Percentiles rank a stretch among this genome's conserved stretches.
phyloP scores from a whole-genome alignment of 345 rosid genomes.

The Cardamine resedifolia region DNA sequence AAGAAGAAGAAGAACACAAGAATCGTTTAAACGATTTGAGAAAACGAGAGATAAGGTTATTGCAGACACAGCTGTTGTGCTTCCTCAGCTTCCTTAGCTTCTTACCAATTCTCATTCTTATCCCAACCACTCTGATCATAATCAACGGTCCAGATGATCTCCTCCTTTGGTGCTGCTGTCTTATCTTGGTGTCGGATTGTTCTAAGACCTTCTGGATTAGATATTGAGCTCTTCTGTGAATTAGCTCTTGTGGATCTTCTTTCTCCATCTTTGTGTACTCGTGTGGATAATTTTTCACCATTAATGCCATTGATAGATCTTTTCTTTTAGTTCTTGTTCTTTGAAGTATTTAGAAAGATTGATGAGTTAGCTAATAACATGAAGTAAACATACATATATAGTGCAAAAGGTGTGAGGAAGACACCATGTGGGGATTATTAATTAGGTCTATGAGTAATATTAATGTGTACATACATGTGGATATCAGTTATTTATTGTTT shows the following conservation, averaged over 20 bases:
- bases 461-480: constrained; percentile 19
- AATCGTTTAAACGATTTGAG: constrained; percentile 33
- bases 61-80: constrained; percentile 33
- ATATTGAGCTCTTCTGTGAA: constrained; percentile 74
- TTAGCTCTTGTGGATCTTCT: constrained; percentile 68
- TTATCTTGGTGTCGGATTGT: constrained; percentile 43
- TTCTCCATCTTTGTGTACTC: constrained; percentile 66
- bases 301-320: constrained; percentile 18
- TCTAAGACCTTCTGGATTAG: constrained; percentile 67
- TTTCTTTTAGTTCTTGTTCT: constrained; percentile 16
- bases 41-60: constrained; percentile 33
- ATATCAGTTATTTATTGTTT: not conserved
- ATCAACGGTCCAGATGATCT: constrained; percentile 48
- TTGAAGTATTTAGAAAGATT: constrained; percentile 16
- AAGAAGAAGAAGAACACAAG: constrained; percentile 20
- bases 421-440: constrained; percentile 32
- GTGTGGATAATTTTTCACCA: constrained; percentile 31
- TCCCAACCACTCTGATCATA: constrained; percentile 55
- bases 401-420: constrained; percentile 3
- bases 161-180: constrained; percentile 15
- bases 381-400: constrained; percentile 20
- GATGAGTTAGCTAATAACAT: constrained; percentile 21
- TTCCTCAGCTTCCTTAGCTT: constrained; percentile 66
- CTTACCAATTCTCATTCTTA: constrained; percentile 67
- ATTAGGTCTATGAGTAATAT: constrained; percentile 19